A percentile compares a stretch with the other conserved stretches of the same genome.
Conservation (phyloP, 192 early-diverging fungal genomes). For the Kickxella alabastrina region DNA sequence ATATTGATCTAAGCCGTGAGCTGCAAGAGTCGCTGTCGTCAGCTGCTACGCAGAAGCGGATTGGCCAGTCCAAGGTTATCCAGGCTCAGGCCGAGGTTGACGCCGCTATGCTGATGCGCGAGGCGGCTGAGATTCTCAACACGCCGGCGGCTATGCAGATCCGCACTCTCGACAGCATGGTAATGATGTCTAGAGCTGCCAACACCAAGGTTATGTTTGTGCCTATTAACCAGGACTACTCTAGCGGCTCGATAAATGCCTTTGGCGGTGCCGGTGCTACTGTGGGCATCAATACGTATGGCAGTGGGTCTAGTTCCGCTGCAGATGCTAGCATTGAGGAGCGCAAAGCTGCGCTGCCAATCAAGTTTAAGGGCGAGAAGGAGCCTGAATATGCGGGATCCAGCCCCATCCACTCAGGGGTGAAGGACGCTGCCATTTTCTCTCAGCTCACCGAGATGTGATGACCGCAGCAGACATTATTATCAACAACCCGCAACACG, state of each 20-base stretch:
- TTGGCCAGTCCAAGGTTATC: slow-evolving; percentile 90
- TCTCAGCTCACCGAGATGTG: slow-evolving; percentile 34
- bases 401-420: slow-evolving; percentile 20
- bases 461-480: too few relatives aligned
- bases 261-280: slow-evolving; percentile 44
- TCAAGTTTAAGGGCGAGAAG: slow-evolving; percentile 10
- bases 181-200: slow-evolving; percentile 65
- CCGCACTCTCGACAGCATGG: slow-evolving; percentile 83
- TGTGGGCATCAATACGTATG: slow-evolving; percentile 16
- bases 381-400: slow-evolving; percentile 6
- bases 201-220: slow-evolving; percentile 74
- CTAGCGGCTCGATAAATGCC: slow-evolving; percentile 43
- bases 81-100: slow-evolving; percentile 83
- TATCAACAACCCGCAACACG: too few relatives aligned
- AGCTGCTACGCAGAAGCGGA: slow-evolving; percentile 84
- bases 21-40: slow-evolving; percentile 79
- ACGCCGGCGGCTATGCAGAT: slow-evolving; percentile 83
- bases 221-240: slow-evolving; percentile 55
- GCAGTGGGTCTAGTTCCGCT: background rate
- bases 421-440: slow-evolving; percentile 25
- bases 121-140: slow-evolving; percentile 89
- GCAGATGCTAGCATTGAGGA: slow-evolving; percentile 5
- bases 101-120: slow-evolving; percentile 84
- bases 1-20: slow-evolving; percentile 69
- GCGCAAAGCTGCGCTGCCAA: slow-evolving; percentile 6